Evolutionary conservation across 2,329 filamentous ascomycete species (phyloP).

Genomic region (Ceratocystis diversiconidia): DNA sequence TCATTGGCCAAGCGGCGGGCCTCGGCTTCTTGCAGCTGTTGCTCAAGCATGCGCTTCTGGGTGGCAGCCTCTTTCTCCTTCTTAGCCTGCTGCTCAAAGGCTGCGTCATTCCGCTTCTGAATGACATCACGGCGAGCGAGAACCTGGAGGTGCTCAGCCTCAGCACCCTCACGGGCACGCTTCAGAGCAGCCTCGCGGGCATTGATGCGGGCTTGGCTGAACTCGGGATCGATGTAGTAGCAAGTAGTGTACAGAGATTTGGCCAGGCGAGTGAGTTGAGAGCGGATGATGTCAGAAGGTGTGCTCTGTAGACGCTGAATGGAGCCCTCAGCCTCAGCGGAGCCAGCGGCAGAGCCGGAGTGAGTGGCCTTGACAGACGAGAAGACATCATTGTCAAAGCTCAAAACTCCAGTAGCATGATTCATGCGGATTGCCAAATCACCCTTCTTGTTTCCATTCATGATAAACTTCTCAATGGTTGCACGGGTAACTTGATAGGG

Average conservation of each 20-base stretch:
- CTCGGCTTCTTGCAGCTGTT: slow-evolving; percentile 81
- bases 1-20: slow-evolving; percentile 80
- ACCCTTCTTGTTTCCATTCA: slow-evolving; percentile 99
- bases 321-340: slow-evolving; percentile 73
- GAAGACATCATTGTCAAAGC: slow-evolving; percentile 97
- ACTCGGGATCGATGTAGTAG: slow-evolving; percentile 85
- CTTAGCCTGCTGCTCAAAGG: slow-evolving; percentile 73
- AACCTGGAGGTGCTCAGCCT: slow-evolving; percentile 76
- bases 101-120: slow-evolving; percentile 91
- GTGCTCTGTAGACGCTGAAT: slow-evolving; percentile 96
- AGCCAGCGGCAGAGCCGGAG: slow-evolving; percentile 68
- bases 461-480: slow-evolving; percentile 99
- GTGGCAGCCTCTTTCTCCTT: slow-evolving; percentile 88
- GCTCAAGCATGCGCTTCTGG: slow-evolving; percentile 71
- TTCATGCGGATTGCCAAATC: slow-evolving; percentile 93
- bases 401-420: slow-evolving; percentile 85
- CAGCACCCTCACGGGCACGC: slow-evolving; percentile 74
- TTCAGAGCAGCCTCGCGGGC: slow-evolving; percentile 67
- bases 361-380: slow-evolving; percentile 89
- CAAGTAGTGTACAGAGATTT: slow-evolving; percentile 86
- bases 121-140: slow-evolving; percentile 81
- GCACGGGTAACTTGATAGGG: slow-evolving; percentile 83
- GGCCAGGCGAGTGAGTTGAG: slow-evolving; percentile 80
- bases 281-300: slow-evolving; percentile 90
- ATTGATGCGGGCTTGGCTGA: slow-evolving; percentile 67